These are phyloP conservation scores for Hordeum vulgare DNA, from an alignment of 176 grass and related monocot genomes.

Conservation along the genomic window MorexV3_pseudomolecules_assembly NC_058519.1:604232025-604232524, in stretches of 20 bases:
- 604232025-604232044: no score
- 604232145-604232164: no score
- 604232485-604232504: conserved; percentile 21
- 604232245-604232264: conserved; percentile 11
- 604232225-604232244: conserved; percentile 18
- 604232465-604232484: not conserved
- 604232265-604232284: not conserved
- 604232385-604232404: conserved; percentile 35
- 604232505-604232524: conserved; percentile 19
- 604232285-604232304: not conserved
- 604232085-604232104: not conserved
- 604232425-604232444: not conserved
- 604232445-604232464: conserved; percentile 10
- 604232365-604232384: conserved; percentile 23
- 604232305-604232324: conserved; percentile 5
- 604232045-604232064: no score
- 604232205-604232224: conserved; percentile 15
- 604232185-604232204: not conserved
- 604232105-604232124: no score
- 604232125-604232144: not conserved
- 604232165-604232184: no score
- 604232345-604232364: not conserved
- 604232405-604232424: conserved; percentile 37
- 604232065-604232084: not conserved
- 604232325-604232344: conserved; percentile 32